Evolutionary conservation across 1,284 basidiomycete genomes (phyloP).

Genomic region (Moniliella sp.): DNA sequence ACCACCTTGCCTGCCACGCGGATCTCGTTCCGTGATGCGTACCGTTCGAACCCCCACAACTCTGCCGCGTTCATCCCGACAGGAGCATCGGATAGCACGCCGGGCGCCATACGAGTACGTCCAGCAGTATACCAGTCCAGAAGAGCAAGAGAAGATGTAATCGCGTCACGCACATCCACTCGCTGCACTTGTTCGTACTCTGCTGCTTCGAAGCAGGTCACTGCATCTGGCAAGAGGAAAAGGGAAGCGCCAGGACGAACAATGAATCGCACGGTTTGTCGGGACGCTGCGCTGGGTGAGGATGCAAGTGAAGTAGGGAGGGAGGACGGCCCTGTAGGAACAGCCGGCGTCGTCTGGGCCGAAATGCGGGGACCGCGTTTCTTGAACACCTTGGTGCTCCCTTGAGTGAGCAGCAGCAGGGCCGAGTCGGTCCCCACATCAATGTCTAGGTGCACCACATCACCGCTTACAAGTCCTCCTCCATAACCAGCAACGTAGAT

Average conservation of each 20-base stretch:
- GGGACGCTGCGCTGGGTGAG: conserved; percentile 3
- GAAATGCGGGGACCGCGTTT: conserved; percentile 1
- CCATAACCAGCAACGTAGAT: conserved; percentile 73
- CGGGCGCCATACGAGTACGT: conserved; percentile 3
- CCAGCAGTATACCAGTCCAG: conserved; percentile 32
- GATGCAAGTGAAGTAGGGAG: background rate
- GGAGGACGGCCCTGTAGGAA: background rate
- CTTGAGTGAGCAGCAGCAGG: conserved; percentile 60
- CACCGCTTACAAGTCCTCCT: conserved; percentile 75
- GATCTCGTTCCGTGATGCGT: conserved; percentile 67
- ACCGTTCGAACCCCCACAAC: conserved; percentile 66
- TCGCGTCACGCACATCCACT: conserved; percentile 13
- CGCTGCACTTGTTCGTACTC: conserved; percentile 22
- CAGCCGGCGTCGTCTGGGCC: background rate
- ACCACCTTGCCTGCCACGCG: conserved; percentile 45
- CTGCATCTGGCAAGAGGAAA: conserved; percentile 22
- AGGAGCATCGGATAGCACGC: too few species aligned
- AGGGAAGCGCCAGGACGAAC: conserved; percentile 14
- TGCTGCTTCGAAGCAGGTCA: conserved; percentile 20
- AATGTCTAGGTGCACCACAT: conserved; percentile 48
- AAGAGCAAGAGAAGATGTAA: conserved; percentile 13
- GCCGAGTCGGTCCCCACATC: conserved; percentile 43
- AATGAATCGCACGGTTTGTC: conserved; percentile 10
- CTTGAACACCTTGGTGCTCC: conserved; percentile 36
- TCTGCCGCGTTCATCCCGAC: conserved; percentile 42